Conservation (phyloP, 225 moss, liverwort and hornwort genomes). For the Physcomitrium patens region DNA sequence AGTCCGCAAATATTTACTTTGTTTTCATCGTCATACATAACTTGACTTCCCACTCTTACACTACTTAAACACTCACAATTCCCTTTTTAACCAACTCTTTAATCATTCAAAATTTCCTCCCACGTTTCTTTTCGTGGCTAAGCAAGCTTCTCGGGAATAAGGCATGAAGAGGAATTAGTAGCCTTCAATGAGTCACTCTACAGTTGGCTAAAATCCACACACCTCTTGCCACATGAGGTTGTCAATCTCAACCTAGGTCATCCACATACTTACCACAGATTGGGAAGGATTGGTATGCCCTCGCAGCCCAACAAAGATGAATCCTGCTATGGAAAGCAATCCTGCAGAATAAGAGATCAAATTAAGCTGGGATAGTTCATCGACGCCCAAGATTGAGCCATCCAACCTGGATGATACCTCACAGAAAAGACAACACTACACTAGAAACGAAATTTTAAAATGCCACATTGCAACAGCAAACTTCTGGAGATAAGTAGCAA, state of each 20-base stretch:
- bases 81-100: neutral
- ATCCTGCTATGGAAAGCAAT: slow-evolving; percentile 30
- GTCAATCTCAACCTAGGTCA: neutral
- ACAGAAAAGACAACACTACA: neutral
- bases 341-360: slow-evolving; percentile 24
- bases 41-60: neutral
- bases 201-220: no score
- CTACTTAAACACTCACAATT: neutral
- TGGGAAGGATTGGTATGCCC: slow-evolving; percentile 31
- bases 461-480: neutral
- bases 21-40: neutral
- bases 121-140: no score
- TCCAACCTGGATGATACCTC: neutral
- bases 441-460: neutral
- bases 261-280: slow-evolving; percentile 25
- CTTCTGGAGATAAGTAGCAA: neutral
- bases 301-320: slow-evolving; percentile 31
- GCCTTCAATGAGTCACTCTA: neutral
- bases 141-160: no score
- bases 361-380: neutral
- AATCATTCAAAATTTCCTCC: neutral
- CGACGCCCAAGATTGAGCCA: neutral
- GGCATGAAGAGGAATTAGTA: neutral
- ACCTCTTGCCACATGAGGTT: neutral
- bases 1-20: neutral